Evolutionary conservation across 2,329 filamentous ascomycete genomes (phyloP).

Genomic region (Pseudofabraea citricarpa): DNA sequence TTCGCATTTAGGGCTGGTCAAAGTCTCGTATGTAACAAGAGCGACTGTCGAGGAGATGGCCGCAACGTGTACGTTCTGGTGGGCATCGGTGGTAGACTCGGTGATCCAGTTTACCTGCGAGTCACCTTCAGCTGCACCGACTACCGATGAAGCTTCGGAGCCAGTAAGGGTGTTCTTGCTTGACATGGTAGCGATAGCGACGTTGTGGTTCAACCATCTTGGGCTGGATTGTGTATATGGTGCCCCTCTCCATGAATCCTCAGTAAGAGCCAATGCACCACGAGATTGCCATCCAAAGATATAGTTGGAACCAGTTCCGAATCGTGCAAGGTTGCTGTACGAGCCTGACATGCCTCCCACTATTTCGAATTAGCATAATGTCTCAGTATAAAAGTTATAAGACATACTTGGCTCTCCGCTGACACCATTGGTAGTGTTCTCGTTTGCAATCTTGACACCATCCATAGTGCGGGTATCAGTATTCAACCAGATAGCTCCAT

Average conservation of each 20-base stretch:
- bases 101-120: conserved; percentile 57
- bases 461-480: conserved; percentile 53
- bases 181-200: conserved; percentile 51
- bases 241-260: conserved; percentile 52
- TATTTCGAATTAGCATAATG: conserved; percentile 19
- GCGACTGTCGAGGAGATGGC: conserved; percentile 47
- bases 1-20: conserved; percentile 48
- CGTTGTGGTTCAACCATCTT: conserved; percentile 42
- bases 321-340: conserved; percentile 52
- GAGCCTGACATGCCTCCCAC: conserved; percentile 58
- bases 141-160: conserved; percentile 46
- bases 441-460: conserved; percentile 57
- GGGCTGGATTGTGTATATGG: conserved; percentile 44
- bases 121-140: conserved; percentile 49
- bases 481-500: conserved; percentile 61
- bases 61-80: conserved; percentile 54
- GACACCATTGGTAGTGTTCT: conserved; percentile 55
- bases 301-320: conserved; percentile 45
- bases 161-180: conserved; percentile 54
- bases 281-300: conserved; percentile 61
- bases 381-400: background rate
- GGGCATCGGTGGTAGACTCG: conserved; percentile 41
- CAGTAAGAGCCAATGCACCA: conserved; percentile 48
- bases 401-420: conserved; percentile 43
- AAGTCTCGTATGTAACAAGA: conserved; percentile 57